Evolutionary conservation across 2,329 filamentous ascomycete genomes (phyloP), one percentile per base, ranked within the genome.

Genomic region (Nothophaeocryptopus gaeumannii): DNA sequence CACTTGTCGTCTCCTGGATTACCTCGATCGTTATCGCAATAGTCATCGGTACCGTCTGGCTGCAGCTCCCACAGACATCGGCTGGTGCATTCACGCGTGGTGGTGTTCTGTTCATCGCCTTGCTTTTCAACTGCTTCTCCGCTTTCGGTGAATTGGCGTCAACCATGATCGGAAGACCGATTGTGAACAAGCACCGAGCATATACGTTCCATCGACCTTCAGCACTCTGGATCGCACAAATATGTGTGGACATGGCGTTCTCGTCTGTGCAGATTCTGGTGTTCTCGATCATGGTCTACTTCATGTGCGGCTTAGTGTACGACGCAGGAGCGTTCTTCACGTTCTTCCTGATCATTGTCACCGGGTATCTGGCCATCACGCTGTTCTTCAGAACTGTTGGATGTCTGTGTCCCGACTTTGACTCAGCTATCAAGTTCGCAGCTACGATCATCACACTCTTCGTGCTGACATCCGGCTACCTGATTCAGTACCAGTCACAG

Each of bases 51-150:
- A 90, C 88, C 0, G 82, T 93, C 3, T 95, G 86, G 75, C 77
- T 89, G 51, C 75, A 89, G 32, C 78, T 89, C 31, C 82, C 82
- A 1, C 69, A 81, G 44, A 80, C 77, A 0, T 77, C 74, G 1
- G 81, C 81, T 30, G 88, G 84, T 34, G 86, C 88, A 2, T 95
- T 93, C 70, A 87, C 84, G 58, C 83, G 89, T 66, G 88, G 88
- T 55, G 89, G 88, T 73, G 79, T 92, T 1, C 74, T 95, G 43
- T 95, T 95, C 71, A 82, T 90, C 46, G 76, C 86, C 15, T 78
- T 95, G 1, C 72, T 95, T 4, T 92, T 92, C 77, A 92, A 92
- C 67, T 86, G 86, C n/a, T 92, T 95, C 69, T 84, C 89, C 63
- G 87, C 89, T 16, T 91, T 93, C 64, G 81, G 85, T 0, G 89